Percentiles rank a stretch among this genome's conserved stretches.
phyloP scores from a whole-genome alignment of 352 stramenopile genomes.

The Phytophthora megakarya region DNA sequence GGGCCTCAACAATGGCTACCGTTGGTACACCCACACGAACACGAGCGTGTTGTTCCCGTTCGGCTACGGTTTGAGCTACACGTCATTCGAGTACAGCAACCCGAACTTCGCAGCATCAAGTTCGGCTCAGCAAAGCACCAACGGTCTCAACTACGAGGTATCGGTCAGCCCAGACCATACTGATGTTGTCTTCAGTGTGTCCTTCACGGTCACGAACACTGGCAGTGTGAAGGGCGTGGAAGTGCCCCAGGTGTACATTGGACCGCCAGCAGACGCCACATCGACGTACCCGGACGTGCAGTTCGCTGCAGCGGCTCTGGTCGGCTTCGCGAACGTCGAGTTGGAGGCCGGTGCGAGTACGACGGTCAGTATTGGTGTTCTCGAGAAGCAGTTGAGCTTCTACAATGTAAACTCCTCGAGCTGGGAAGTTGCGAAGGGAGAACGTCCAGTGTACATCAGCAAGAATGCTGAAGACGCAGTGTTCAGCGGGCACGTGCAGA shows the following conservation, averaged over 20 bases:
- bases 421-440: slow-evolving; percentile 32
- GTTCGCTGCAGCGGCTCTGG: slow-evolving; percentile 35
- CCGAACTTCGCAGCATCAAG: slow-evolving; percentile 29
- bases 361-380: slow-evolving; percentile 35
- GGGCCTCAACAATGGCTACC: slow-evolving; percentile 40
- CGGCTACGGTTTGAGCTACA: slow-evolving; percentile 39
- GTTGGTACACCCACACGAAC: slow-evolving; percentile 39
- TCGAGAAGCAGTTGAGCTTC: slow-evolving; percentile 38
- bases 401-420: slow-evolving; percentile 33
- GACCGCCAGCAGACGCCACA: slow-evolving; percentile 24
- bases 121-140: slow-evolving; percentile 14
- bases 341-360: slow-evolving; percentile 35
- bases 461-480: slow-evolving; percentile 34
- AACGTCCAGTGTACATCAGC: slow-evolving; percentile 29
- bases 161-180: slow-evolving; percentile 29
- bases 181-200: slow-evolving; percentile 33
- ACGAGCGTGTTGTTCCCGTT: slow-evolving; percentile 42
- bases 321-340: slow-evolving; percentile 40
- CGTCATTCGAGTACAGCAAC: slow-evolving; percentile 40
- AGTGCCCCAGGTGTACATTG: slow-evolving; percentile 41
- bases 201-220: slow-evolving; percentile 33
- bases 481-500: slow-evolving; percentile 31
- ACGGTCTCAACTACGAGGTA: slow-evolving; percentile 33
- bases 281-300: slow-evolving; percentile 33
- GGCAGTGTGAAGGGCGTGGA: slow-evolving; percentile 38